Conservation (phyloP, 768 basidiomycete species). For the Psilocybe tampanensis region DNA sequence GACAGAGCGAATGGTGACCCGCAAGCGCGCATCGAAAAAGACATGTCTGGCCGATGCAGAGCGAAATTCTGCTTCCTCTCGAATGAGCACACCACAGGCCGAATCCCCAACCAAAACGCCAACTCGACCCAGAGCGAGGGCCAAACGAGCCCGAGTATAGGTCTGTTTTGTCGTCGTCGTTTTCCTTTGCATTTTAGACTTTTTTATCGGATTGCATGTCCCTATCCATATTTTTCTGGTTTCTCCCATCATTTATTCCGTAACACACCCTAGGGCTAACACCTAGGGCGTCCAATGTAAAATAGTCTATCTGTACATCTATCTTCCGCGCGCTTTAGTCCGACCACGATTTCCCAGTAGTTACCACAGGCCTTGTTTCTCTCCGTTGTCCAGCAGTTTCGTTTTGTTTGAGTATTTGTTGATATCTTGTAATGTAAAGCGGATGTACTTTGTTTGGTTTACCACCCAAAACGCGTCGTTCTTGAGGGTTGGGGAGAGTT, state of each 20-base stretch:
- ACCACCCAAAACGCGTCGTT: conserved; percentile 6
- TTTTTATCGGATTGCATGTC: not conserved
- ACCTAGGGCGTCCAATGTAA: conserved; percentile 2
- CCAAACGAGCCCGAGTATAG: conserved; percentile 20
- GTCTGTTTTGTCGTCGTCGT: not conserved
- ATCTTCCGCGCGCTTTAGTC: not conserved
- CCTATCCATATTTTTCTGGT: conserved; percentile 2
- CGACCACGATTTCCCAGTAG: not conserved
- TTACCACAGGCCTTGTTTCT: not conserved
- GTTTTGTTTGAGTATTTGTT: not conserved
- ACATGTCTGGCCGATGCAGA: conserved; percentile 8
- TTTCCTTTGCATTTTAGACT: not conserved
- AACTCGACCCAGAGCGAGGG: conserved; percentile 15
- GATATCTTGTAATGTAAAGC: not conserved
- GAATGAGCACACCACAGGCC: conserved; percentile 13
- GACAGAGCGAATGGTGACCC: conserved; percentile 39
- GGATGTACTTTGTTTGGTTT: not conserved
- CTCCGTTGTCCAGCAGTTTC: not conserved
- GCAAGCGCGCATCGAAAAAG: conserved; percentile 31
- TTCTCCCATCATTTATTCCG: not conserved
- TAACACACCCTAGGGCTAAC: not conserved
- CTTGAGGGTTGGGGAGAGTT: not conserved
- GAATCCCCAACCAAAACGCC: conserved; percentile 9
- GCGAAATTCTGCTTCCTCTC: conserved; percentile 10
- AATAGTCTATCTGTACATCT: conserved; percentile 2